Conservation (phyloP, 2,329 filamentous ascomycete species). For the Trichoderma oligosporum region DNA sequence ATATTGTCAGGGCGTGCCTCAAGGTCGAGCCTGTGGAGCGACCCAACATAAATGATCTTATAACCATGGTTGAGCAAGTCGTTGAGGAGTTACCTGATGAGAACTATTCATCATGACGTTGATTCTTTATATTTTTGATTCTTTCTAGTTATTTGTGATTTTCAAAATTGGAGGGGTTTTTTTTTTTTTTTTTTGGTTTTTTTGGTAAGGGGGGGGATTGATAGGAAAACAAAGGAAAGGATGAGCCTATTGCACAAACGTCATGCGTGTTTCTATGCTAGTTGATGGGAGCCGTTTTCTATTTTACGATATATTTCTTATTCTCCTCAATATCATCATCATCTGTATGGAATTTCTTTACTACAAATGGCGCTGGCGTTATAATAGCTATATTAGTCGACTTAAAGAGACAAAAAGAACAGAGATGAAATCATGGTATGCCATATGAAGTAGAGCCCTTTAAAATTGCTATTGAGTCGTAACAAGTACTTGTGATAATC, state of each 20-base stretch:
- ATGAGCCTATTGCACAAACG: conserved; percentile 9
- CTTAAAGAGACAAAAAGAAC: neutral
- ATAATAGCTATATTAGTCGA: neutral
- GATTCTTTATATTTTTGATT: neutral
- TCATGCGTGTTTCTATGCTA: neutral
- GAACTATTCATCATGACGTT: conserved; percentile 19
- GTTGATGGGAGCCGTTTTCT: neutral
- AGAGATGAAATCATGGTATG: neutral
- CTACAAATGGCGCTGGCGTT: conserved; percentile 12
- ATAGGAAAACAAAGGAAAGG: neutral
- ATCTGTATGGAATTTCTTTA: neutral
- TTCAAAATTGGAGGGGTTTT: no score
- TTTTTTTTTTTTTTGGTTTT: neutral
- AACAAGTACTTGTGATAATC: neutral
- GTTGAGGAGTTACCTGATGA: conserved; percentile 58
- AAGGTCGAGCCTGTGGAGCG: conserved; percentile 81
- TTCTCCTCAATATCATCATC: neutral
- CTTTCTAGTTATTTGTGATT: neutral
- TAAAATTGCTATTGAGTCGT: neutral
- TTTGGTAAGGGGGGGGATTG: neutral
- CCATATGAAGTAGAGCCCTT: neutral
- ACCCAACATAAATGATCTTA: conserved; percentile 82
- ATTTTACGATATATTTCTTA: neutral
- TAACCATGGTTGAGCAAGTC: conserved; percentile 70
- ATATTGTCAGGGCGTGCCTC: conserved; percentile 83